A percentile compares a stretch with the other conserved stretches of the same genome.
Conservation (phyloP, 768 basidiomycete genomes). For the Rubroboletus pulcherrimus region DNA sequence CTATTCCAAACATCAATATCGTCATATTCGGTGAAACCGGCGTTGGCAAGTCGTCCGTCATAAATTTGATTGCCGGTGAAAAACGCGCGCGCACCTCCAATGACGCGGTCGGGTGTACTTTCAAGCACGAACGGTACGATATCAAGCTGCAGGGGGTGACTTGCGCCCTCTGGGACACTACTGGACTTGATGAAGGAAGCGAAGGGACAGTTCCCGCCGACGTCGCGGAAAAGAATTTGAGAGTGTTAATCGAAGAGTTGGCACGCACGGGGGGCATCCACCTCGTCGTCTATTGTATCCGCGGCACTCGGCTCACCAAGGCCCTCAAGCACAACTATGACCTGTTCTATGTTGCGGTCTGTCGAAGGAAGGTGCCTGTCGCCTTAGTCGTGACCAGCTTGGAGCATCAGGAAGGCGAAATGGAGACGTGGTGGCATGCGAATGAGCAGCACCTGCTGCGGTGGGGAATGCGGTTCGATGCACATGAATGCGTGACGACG, state of each 20-base stretch:
- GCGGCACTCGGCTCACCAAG: neutral
- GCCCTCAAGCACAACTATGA: conserved; percentile 30
- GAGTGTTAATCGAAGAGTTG: neutral
- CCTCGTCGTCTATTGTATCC: conserved; percentile 9
- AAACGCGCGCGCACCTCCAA: neutral
- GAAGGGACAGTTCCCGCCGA: conserved; percentile 6
- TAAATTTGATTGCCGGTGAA: neutral
- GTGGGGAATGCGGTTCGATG: conserved; percentile 30
- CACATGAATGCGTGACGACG: conserved; percentile 9
- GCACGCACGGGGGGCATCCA: conserved; percentile 3
- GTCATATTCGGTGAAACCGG: conserved; percentile 1
- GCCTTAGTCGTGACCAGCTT: conserved; percentile 35
- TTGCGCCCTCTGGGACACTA: conserved; percentile 5
- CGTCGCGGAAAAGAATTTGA: neutral
- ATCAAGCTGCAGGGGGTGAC: neutral
- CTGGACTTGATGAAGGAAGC: conserved; percentile 6
- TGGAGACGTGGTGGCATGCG: conserved; percentile 27
- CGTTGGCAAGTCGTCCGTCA: conserved; percentile 2
- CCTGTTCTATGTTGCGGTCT: conserved; percentile 32
- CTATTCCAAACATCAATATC: neutral
- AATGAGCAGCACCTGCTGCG: conserved; percentile 26
- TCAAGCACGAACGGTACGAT: neutral
- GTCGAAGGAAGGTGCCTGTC: conserved; percentile 33
- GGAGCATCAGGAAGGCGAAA: conserved; percentile 23
- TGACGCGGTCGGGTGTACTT: conserved; percentile 1